Percentiles rank a stretch among this genome's conserved stretches.
Conservation (phyloP, 305 asterid genomes). For the Caryopteris hybrid region DNA sequence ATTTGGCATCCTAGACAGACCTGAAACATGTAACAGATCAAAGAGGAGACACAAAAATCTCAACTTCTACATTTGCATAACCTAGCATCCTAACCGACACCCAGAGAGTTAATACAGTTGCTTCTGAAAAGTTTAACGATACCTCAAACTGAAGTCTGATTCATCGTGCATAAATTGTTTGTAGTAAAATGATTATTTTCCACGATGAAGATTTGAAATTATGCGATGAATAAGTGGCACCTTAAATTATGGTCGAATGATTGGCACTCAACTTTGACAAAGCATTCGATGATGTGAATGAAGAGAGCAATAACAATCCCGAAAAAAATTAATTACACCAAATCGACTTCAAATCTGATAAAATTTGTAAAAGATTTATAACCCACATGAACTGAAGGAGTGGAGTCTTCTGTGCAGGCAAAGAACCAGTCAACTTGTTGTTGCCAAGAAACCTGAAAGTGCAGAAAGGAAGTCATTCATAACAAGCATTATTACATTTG, state of each 20-base stretch:
- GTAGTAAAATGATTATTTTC: background rate
- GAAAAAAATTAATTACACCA: background rate
- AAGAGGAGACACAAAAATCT: background rate
- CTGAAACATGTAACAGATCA: background rate
- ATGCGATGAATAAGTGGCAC: background rate
- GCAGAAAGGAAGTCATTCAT: background rate
- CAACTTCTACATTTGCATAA: background rate
- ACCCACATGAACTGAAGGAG: slow-evolving; percentile 49
- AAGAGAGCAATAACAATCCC: background rate
- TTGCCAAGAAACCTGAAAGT: slow-evolving; percentile 60
- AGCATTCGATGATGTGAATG: background rate
- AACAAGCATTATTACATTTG: background rate
- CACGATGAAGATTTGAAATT: background rate
- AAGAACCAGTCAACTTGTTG: slow-evolving; percentile 46
- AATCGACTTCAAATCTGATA: background rate
- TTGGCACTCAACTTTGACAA: background rate
- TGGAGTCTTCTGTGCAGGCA: slow-evolving; percentile 40
- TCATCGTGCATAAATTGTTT: background rate
- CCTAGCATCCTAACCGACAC: background rate
- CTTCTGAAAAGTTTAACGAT: background rate
- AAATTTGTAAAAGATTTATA: background rate
- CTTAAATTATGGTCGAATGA: background rate
- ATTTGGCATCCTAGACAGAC: too few relatives aligned
- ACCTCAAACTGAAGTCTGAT: background rate
- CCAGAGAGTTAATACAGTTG: background rate